Evolutionary conservation across 169 alveolate species (phyloP).

Genomic region (Plasmodium relictum): DNA sequence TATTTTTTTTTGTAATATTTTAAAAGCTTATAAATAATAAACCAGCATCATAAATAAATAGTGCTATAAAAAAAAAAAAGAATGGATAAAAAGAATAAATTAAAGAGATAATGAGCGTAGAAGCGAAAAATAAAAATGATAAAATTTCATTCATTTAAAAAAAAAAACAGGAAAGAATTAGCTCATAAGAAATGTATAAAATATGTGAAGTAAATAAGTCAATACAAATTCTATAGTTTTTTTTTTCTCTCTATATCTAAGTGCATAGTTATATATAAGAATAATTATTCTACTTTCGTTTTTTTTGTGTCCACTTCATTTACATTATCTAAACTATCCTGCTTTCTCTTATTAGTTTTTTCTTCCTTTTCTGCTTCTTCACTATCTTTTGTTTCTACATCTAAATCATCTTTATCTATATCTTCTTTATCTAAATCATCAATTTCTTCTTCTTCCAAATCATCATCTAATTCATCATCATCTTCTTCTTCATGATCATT

Average conservation of each 20-base stretch:
- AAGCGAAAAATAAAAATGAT: no score
- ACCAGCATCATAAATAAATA: neutral
- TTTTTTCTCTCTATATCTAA: no score
- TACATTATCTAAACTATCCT: constrained; percentile 21
- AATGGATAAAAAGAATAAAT: constrained; percentile 21
- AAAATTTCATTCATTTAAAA: no score
- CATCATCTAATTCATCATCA: constrained; percentile 88
- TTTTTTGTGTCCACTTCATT: constrained; percentile 32
- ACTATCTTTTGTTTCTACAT: constrained; percentile 68
- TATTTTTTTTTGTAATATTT: constrained; percentile 38
- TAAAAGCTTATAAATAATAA: constrained; percentile 55
- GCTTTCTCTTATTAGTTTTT: constrained; percentile 80
- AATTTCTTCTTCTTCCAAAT: constrained; percentile 75
- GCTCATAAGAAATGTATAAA: no score
- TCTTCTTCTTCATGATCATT: constrained; percentile 87
- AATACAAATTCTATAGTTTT: no score
- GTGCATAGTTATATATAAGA: neutral
- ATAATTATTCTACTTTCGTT: constrained; percentile 35
- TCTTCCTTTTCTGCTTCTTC: constrained; percentile 88
- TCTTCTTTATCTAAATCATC: constrained; percentile 52
- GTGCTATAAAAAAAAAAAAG: constrained; percentile 22
- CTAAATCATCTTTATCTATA: constrained; percentile 41
- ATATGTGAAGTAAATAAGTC: no score
- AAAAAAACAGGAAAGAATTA: no score
- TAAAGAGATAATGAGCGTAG: no score